Evolutionary conservation across 106 monocot genomes (phyloP), one percentile per base, ranked within the genome.

Genomic region (Chionographis japonica): DNA sequence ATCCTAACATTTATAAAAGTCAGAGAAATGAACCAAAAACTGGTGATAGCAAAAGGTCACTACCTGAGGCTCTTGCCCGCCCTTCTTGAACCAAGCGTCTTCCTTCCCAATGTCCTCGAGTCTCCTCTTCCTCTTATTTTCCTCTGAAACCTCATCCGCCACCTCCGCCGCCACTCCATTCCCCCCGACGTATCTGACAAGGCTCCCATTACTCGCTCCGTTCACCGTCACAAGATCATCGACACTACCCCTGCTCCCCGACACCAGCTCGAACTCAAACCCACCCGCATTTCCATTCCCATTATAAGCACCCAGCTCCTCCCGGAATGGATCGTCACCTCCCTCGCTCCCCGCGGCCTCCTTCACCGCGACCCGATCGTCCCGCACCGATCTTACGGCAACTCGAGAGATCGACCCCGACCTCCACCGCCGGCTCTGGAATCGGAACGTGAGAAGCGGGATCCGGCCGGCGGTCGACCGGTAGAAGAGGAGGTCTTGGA

Each of bases 41-140:
- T 27, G 27, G 27, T 27, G 27, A 27, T 27, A 27, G 27, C 27
- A 46, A 15, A 53, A 2, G 37, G 38, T 11, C 50, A 7, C 14
- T 73, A 94, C 94, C 83, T 94, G 66, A 5, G 77, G 78, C 50
- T 82, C 68, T 39, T 68, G 43, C 4, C 69, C 73, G 7, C 11
- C 37, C 61, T 75, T 76, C 78, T 81, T 97, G 62, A 97, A 97
- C 95, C 95, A 97, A 9, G 89, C 92, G 41, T 97, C 95, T 71
- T 97, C 95, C 78, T 77, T 79, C 3, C 84, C 86, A 63, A 97
- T 91, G 60, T 91, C 85, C 54, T 95, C 94, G 11, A 95, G 68
- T 52, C 85, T 88, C 79, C 70, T 80, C 71, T 80, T 87, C 67
- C 87, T 87, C 58, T 27, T 71, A 58, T 8, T 63, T 83, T 87